phyloP scores from a whole-genome alignment of 306 rosid genomes.

The Delonix regia region DNA sequence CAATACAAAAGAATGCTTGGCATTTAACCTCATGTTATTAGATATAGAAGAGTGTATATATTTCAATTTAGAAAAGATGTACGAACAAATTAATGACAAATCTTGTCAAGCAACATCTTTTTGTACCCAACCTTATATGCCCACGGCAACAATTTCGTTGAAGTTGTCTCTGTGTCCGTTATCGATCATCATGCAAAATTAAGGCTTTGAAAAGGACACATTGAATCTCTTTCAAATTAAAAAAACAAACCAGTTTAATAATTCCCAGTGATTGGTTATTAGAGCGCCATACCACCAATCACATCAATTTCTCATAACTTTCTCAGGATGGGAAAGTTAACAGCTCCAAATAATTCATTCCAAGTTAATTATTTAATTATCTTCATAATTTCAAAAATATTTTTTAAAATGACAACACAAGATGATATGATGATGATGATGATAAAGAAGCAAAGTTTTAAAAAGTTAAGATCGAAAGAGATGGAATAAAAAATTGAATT shows the following conservation, averaged over 20 bases:
- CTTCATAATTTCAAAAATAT: too few species aligned
- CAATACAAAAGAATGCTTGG: neutral
- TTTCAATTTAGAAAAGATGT: neutral
- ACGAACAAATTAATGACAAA: constrained; percentile 17
- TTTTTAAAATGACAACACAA: too few species aligned
- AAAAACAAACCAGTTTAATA: neutral
- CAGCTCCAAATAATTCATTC: neutral
- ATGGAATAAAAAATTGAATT: too few species aligned
- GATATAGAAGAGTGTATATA: too few species aligned
- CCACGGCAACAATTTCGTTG: constrained; percentile 26
- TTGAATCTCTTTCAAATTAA: neutral
- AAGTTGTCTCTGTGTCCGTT: constrained; percentile 13
- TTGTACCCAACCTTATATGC: constrained; percentile 24
- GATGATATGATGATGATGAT: too few species aligned
- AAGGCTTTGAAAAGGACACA: constrained; percentile 2
- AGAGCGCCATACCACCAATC: neutral
- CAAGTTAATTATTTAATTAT: neutral
- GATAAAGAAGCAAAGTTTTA: too few species aligned
- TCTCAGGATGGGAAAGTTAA: neutral
- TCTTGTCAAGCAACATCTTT: constrained; percentile 42
- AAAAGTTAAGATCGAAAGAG: too few species aligned
- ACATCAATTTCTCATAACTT: neutral
- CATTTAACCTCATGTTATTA: too few species aligned
- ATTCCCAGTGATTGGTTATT: neutral
- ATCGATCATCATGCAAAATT: constrained; percentile 1